These are phyloP conservation scores for Syzygium grande DNA, from an alignment of 345 rosid genomes.

Conservation along the genomic window DNA sequence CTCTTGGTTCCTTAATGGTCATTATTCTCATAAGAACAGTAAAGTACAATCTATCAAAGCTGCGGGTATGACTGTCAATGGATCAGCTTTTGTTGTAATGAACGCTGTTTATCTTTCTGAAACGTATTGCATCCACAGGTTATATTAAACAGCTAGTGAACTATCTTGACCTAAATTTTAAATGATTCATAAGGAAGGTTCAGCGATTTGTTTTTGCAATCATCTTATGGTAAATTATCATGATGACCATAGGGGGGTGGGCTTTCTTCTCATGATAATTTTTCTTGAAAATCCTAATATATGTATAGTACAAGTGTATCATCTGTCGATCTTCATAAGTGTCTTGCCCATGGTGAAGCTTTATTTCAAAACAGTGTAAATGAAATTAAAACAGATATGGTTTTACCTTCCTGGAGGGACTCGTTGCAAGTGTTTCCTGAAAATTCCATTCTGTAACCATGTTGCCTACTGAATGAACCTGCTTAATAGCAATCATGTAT, in stretches of 20 bases:
- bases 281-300: neutral
- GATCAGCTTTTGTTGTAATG: neutral
- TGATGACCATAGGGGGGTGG: neutral
- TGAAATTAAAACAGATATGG: neutral
- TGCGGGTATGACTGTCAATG: conserved; percentile 64
- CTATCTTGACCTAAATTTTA: neutral
- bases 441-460: neutral
- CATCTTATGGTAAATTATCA: neutral
- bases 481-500: neutral
- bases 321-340: neutral
- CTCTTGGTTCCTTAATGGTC: conserved; percentile 93
- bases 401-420: neutral
- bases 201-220: neutral
- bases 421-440: neutral
- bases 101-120: neutral
- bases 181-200: neutral
- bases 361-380: neutral
- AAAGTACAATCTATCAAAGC: conserved; percentile 88
- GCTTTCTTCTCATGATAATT: neutral
- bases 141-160: neutral
- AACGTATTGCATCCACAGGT: neutral
- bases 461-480: neutral
- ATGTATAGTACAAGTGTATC: neutral
- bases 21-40: conserved; percentile 91
- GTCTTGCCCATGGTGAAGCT: neutral